These are phyloP conservation scores for Echinochloa phyllopogon DNA, from an alignment of 176 grass and related monocot genomes.

Conservation along the genomic window DNA sequence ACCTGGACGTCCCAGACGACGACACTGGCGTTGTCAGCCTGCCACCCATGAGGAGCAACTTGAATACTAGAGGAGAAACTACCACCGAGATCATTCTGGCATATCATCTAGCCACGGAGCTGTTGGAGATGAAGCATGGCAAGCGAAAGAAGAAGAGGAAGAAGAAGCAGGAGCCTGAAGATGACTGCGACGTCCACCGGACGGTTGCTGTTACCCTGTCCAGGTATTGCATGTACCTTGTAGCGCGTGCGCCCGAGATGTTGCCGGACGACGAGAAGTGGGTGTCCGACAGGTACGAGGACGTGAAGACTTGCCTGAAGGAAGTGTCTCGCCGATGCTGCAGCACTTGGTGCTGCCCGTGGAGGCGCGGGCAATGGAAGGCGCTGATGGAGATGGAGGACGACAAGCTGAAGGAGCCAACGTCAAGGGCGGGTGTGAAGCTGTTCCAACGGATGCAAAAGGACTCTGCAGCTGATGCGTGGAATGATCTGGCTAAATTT, in stretches of 20 bases:
- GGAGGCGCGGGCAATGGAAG: too few relatives aligned
- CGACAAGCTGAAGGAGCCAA: not conserved
- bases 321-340: not conserved
- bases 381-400: too few relatives aligned
- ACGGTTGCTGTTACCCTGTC: not conserved
- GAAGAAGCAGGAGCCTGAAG: not conserved
- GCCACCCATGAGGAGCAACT: not conserved
- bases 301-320: not conserved
- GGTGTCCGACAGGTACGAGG: not conserved
- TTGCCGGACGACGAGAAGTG: slow-evolving; percentile 15
- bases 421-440: not conserved
- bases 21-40: not conserved
- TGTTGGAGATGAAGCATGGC: not conserved
- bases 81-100: not conserved
- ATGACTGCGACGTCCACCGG: not conserved
- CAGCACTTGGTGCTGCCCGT: too few relatives aligned
- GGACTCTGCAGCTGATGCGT: not conserved
- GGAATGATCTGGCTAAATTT: not conserved
- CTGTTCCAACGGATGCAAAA: not conserved
- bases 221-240: slow-evolving; percentile 38
- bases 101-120: slow-evolving; percentile 34
- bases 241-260: not conserved
- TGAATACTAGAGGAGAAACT: not conserved
- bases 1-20: too few relatives aligned
- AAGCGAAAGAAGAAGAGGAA: not conserved